These are phyloP conservation scores for Debaryomyces sp. DNA, from an alignment of 1,139 yeast genomes.

Conservation along the genomic window DNA sequence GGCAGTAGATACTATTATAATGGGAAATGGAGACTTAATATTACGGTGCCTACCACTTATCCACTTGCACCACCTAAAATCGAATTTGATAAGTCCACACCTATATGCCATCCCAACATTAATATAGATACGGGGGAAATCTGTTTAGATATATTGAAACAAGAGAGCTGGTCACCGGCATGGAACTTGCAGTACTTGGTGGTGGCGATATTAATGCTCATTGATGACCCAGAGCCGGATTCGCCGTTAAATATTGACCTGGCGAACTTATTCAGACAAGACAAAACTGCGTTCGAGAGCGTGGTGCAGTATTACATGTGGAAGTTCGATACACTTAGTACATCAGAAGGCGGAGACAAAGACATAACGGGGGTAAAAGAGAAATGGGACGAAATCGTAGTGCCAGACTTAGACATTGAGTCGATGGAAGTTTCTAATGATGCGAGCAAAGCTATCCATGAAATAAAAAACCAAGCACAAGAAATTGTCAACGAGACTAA, in stretches of 20 bases:
- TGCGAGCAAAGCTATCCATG: slow-evolving; percentile 2
- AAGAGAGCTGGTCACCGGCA: slow-evolving; percentile 81
- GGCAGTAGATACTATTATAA: slow-evolving; percentile 50
- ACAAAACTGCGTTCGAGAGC: slow-evolving; percentile 58
- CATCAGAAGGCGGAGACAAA: neutral
- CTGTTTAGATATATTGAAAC: slow-evolving; percentile 76
- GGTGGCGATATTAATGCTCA: slow-evolving; percentile 67
- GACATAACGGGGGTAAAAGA: slow-evolving; percentile 7
- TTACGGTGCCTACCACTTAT: slow-evolving; percentile 55
- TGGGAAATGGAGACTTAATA: slow-evolving; percentile 60
- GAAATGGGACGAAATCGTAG: neutral
- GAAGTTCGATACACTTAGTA: slow-evolving; percentile 32
- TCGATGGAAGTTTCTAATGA: slow-evolving; percentile 1
- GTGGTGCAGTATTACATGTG: slow-evolving; percentile 64
- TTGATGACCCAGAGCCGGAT: slow-evolving; percentile 81
- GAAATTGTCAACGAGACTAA: slow-evolving; percentile 6
- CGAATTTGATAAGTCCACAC: slow-evolving; percentile 41
- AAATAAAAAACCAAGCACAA: slow-evolving; percentile 6
- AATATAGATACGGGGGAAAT: slow-evolving; percentile 73
- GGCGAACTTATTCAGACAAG: slow-evolving; percentile 70
- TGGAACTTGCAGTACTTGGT: slow-evolving; percentile 78
- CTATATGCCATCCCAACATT: slow-evolving; percentile 77
- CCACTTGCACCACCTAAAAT: slow-evolving; percentile 75
- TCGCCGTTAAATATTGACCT: slow-evolving; percentile 85
- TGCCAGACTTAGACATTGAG: neutral